Evolutionary conservation across 140 eudicot genomes (phyloP), one percentile per base, ranked within the genome.

Genomic region (Bidens hawaiensis): DNA sequence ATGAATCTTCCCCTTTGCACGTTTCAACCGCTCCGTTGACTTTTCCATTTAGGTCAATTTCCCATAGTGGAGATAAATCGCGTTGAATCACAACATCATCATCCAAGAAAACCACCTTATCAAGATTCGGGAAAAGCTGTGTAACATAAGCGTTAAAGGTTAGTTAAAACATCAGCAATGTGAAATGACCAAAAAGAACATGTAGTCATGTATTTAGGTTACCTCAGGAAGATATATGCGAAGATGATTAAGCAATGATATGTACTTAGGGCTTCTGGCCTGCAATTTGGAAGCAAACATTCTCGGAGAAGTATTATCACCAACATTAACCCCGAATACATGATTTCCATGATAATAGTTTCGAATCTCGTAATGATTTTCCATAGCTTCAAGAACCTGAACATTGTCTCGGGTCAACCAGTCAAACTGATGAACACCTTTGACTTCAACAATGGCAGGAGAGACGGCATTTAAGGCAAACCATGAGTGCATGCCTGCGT

Each of bases 401-500:
- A 94, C 95, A 71, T 94, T 94, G 78, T 94, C 99, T 68, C 95
- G 80, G 52, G 99, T 94, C 71, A 94, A 79, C 97, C 99, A 88
- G 72, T 93, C 99, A 76, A 88, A 93, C 81, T 93, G 97, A 76
- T 93, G 99, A 61, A 93, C 90, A 75, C 99, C 99, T 81, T 88
- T 94, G 40, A 94, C 97, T 75, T 94, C 99, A 81, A 88, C 80
- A 64, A 83, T 79, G 51, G 99, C 97, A 52, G 99, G 99, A 26
- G 85, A 77, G 64, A 85, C 69, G 16, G 99, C 82, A 70, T 94
- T 85, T 62, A 94, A 64, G 23, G 99, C 99, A 73, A 94, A 94
- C 99, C 99, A 94, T 28, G 99, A 88, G 64, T 94, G 99, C 99
- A 94, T 94, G 78, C 99, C 99, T n/a, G 99, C 96, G 56, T 94